Evolutionary conservation across 257 asterid species (phyloP), one percentile per base, ranked within the genome.

Genomic region (Oldenlandia corymbosa): DNA sequence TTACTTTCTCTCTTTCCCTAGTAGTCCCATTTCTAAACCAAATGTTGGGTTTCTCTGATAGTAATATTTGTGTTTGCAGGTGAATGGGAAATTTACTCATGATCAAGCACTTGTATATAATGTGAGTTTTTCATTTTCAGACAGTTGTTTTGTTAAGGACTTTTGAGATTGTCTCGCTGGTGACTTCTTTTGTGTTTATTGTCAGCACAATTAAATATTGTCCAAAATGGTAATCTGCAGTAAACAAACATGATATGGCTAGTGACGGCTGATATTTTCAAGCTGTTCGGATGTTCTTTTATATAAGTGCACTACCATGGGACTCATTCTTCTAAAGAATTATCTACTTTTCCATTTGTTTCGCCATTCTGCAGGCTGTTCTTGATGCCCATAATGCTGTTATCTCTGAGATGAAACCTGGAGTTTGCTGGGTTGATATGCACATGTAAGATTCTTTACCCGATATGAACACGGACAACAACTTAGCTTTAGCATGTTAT

Each of bases 301-400:
- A 18, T 46, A 16, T 10, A 6, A 9, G 43, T 18, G 31, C 12
- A 13, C 45, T 67, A 42, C 23, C 5, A 27, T 45, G 31, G 31
- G 41, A 46, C 56, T 30, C 30, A 45, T 61, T 45, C 43, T 7
- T 46, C 20, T 21, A 11, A 30, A 50, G 14, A 34, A 9, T 28
- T 50, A 32, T 53, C 7, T 7, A 26, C 41, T 23, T 62, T 28
- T 67, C 51, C 64, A 69, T 61, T 57, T 49, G 49, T 24, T n/a
- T 70, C 48, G 58, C 43, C 64, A 61, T 62, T 51, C 71, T 85
- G 62, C 81, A 92, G 99, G 99, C 96, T 77, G 97, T 92, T 66
- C 96, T 92, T 75, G 85, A 78, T 47, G 96, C 97, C 65, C 99
- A 92, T 71, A 67, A 92, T 83, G 91, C 99, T 74, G 99, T 92